These are phyloP conservation scores for Phaffomyces antillensis DNA, from an alignment of 805 yeast species.

Conservation along the genomic window DNA sequence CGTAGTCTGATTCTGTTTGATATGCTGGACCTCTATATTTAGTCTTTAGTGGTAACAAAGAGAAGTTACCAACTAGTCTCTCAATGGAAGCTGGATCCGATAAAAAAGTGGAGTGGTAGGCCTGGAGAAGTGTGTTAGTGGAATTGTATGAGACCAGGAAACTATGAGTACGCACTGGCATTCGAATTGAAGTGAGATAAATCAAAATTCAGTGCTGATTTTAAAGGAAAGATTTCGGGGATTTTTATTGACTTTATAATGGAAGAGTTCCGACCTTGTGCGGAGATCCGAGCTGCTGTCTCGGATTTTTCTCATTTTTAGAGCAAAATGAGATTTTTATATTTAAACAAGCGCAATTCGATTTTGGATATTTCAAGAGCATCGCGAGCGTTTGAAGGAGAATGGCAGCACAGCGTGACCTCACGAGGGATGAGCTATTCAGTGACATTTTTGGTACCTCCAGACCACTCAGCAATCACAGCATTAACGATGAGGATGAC, in stretches of 20 bases:
- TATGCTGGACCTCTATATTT: constrained; percentile 88
- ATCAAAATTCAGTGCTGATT: no score
- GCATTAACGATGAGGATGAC: no score
- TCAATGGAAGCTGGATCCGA: constrained; percentile 51
- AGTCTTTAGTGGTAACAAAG: constrained; percentile 79
- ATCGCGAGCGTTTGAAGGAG: background rate
- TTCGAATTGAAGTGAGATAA: background rate
- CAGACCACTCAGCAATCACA: constrained; percentile 12
- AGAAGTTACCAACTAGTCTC: constrained; percentile 68
- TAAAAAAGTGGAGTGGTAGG: constrained; percentile 75
- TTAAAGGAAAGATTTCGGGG: constrained; percentile 6
- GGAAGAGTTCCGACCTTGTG: background rate
- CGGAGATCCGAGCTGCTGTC: background rate
- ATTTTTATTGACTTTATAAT: background rate
- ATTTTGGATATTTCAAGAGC: background rate
- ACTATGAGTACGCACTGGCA: constrained; percentile 10
- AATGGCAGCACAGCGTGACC: constrained; percentile 8
- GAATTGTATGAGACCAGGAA: background rate
- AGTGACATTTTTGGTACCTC: constrained; percentile 26
- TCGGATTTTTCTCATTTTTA: background rate
- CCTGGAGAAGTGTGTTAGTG: constrained; percentile 26
- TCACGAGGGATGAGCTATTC: constrained; percentile 24
- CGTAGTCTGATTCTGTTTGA: constrained; percentile 71
- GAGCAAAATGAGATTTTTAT: background rate
- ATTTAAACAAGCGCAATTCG: background rate